phyloP scores from a whole-genome alignment of 2,329 filamentous ascomycete genomes.

The Elsinoe necatrix region DNA sequence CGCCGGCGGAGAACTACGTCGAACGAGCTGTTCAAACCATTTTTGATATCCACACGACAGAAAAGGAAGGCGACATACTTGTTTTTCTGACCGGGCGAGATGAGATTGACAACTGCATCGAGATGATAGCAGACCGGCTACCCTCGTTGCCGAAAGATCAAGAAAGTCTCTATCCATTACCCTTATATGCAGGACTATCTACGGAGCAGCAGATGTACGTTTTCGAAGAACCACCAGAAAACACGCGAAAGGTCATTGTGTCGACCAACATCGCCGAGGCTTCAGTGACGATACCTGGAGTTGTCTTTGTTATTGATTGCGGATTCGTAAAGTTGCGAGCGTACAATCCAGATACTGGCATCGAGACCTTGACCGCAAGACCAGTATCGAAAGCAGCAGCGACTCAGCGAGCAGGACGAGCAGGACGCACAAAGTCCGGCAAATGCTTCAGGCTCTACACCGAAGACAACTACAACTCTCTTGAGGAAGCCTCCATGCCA shows the following conservation, averaged over 20 bases:
- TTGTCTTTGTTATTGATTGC: constrained; percentile 82
- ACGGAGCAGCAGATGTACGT: constrained; percentile 93
- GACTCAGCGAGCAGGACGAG: constrained; percentile 82
- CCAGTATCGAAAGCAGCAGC: constrained; percentile 85
- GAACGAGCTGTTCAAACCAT: constrained; percentile 74
- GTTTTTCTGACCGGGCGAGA: constrained; percentile 89
- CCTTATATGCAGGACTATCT: constrained; percentile 80
- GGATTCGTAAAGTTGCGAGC: constrained; percentile 86
- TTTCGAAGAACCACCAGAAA: constrained; percentile 73
- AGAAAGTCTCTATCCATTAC: constrained; percentile 59
- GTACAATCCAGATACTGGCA: constrained; percentile 75
- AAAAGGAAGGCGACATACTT: constrained; percentile 76
- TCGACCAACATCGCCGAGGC: constrained; percentile 96
- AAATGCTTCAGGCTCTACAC: constrained; percentile 95
- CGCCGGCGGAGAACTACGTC: constrained; percentile 76
- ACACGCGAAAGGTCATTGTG: constrained; percentile 83
- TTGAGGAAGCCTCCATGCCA: constrained; percentile 68
- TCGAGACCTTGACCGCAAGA: constrained; percentile 76
- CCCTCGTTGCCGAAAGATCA: constrained; percentile 52
- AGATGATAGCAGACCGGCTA: constrained; percentile 66
- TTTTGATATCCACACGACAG: constrained; percentile 76
- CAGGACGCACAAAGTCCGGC: constrained; percentile 78
- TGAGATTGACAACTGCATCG: constrained; percentile 78
- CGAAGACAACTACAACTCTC: constrained; percentile 56
- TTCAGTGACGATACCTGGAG: constrained; percentile 86